Evolutionary conservation across 352 stramenopile species (phyloP).

Genomic region (Bremia lactucae): DNA sequence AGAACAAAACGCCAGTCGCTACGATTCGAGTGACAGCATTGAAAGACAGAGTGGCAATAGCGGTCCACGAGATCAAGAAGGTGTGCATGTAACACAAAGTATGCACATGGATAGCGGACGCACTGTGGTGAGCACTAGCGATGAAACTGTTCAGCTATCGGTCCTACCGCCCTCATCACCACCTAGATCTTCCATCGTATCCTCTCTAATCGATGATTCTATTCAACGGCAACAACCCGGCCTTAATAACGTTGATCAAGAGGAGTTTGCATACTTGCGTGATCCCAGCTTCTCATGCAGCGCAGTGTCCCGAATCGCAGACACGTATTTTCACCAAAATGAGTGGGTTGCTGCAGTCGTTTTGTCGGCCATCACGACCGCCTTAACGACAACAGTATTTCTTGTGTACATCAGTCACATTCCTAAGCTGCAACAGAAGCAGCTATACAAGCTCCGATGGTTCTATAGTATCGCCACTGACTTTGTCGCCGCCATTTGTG

Average conservation of each 20-base stretch:
- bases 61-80: conserved; percentile 4
- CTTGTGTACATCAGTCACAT: conserved; percentile 33
- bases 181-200: conserved; percentile 2
- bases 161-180: conserved; percentile 3
- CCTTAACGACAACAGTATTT: conserved; percentile 27
- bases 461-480: conserved; percentile 52
- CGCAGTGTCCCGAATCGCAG: conserved; percentile 26
- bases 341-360: conserved; percentile 41
- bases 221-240: conserved; percentile 3
- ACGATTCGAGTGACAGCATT: too few relatives aligned
- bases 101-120: conserved; percentile 9
- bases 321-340: conserved; percentile 29
- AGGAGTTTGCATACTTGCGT: conserved; percentile 13
- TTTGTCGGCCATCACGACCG: conserved; percentile 22
- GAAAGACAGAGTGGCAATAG: conserved; percentile 21
- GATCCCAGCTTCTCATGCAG: conserved; percentile 21
- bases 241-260: conserved; percentile 5
- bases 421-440: conserved; percentile 31
- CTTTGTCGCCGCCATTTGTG: conserved; percentile 44
- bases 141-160: conserved; percentile 15
- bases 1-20: conserved; percentile 4
- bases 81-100: neutral
- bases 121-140: conserved; percentile 17
- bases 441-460: conserved; percentile 44
- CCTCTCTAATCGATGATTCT: conserved; percentile 5